Evolutionary conservation across 2,329 filamentous ascomycete genomes (phyloP).

Genomic region (Aspergillus transmontanensis): DNA sequence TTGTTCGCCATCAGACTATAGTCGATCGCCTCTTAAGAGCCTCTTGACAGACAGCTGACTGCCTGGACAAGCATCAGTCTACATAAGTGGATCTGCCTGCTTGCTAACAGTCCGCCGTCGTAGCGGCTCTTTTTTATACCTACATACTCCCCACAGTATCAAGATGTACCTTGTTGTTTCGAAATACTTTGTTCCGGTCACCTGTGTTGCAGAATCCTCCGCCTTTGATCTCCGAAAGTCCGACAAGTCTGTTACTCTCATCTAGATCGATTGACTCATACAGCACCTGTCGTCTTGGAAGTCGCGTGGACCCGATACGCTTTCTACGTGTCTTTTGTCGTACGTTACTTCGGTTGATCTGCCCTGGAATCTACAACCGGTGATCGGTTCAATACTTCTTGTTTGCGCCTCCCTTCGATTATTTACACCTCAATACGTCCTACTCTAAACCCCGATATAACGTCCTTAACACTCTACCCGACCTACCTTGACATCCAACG

Average conservation of each 20-base stretch:
- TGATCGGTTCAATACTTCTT: slow-evolving; percentile 28
- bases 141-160: slow-evolving; percentile 24
- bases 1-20: slow-evolving; percentile 19
- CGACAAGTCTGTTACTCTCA: slow-evolving; percentile 27
- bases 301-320: slow-evolving; percentile 18
- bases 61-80: slow-evolving; percentile 31
- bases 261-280: slow-evolving; percentile 24
- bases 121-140: slow-evolving; percentile 31
- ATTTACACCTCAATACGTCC: background rate
- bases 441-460: background rate
- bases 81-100: slow-evolving; percentile 31
- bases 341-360: slow-evolving; percentile 25
- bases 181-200: slow-evolving; percentile 38
- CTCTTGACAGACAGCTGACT: slow-evolving; percentile 27
- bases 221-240: slow-evolving; percentile 35
- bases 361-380: slow-evolving; percentile 26
- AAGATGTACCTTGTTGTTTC: slow-evolving; percentile 45
- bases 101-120: slow-evolving; percentile 35
- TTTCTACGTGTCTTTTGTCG: slow-evolving; percentile 20
- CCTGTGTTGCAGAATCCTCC: slow-evolving; percentile 35
- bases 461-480: background rate
- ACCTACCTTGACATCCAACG: background rate
- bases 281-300: slow-evolving; percentile 17
- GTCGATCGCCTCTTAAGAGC: slow-evolving; percentile 15
- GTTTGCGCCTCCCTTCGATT: slow-evolving; percentile 10